Evolutionary conservation across 2,329 filamentous ascomycete genomes (phyloP).

Genomic region (Raffaelea arxii): DNA sequence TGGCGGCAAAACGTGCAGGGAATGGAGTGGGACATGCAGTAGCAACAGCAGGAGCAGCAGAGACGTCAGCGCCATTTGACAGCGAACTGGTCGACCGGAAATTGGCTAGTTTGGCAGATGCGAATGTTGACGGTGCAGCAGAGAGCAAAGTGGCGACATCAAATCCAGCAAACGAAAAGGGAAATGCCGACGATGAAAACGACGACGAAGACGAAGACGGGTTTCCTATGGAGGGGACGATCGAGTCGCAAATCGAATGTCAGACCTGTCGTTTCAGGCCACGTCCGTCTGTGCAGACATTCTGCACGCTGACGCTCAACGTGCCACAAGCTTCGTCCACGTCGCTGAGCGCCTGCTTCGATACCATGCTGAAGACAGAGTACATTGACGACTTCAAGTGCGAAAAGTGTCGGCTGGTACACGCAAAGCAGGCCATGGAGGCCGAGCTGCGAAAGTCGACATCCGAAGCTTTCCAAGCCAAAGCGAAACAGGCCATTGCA

Average conservation of each 20-base stretch:
- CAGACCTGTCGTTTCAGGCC: constrained; percentile 84
- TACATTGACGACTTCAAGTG: constrained; percentile 96
- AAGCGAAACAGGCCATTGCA: constrained; percentile 47
- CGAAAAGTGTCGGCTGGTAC: constrained; percentile 79
- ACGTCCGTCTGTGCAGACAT: constrained; percentile 70
- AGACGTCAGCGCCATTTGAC: constrained; percentile 3
- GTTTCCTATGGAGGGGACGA: constrained; percentile 84
- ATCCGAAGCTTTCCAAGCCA: constrained; percentile 40
- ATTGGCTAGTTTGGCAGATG: constrained; percentile 8
- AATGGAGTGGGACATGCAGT: neutral
- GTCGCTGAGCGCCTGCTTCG: constrained; percentile 78
- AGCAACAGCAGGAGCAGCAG: neutral
- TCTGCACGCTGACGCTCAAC: constrained; percentile 85
- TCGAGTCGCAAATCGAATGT: constrained; percentile 94
- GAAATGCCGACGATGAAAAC: constrained; percentile 11
- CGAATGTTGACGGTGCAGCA: neutral
- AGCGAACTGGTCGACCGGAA: constrained; percentile 8
- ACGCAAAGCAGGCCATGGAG: constrained; percentile 59
- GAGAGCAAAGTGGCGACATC: neutral
- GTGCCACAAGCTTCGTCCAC: constrained; percentile 79
- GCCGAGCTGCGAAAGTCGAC: constrained; percentile 46
- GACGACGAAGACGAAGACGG: constrained; percentile 51
- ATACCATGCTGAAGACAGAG: constrained; percentile 88
- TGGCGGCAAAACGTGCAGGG: neutral
- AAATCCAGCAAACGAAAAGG: neutral